Evolutionary conservation across 768 basidiomycete genomes (phyloP).

Genomic region (Lyophyllum decastes): DNA sequence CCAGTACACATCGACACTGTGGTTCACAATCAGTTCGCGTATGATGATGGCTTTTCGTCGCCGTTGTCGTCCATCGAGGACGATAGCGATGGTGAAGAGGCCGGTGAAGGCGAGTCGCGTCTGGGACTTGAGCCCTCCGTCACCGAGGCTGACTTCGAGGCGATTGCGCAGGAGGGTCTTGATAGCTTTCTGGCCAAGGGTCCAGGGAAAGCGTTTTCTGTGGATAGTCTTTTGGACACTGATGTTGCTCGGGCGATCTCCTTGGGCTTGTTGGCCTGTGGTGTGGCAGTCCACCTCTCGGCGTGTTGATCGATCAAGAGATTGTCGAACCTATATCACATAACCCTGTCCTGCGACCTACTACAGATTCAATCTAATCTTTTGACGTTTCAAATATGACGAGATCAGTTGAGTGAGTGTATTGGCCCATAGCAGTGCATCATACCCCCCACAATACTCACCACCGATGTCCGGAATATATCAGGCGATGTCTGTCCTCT

Average conservation of each 20-base stretch:
- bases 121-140: slow-evolving; percentile 4
- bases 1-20: neutral
- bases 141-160: slow-evolving; percentile 18
- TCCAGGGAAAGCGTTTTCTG: slow-evolving; percentile 15
- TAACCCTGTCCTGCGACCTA: no score
- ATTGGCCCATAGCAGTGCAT: no score
- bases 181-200: slow-evolving; percentile 14
- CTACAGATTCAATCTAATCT: no score
- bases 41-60: slow-evolving; percentile 1
- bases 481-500: no score
- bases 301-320: neutral
- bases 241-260: slow-evolving; percentile 27
- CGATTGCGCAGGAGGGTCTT: slow-evolving; percentile 18
- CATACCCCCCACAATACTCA: no score
- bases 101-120: slow-evolving; percentile 20
- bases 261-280: slow-evolving; percentile 22
- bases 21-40: neutral
- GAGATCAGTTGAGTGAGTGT: no score
- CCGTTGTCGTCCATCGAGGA: slow-evolving; percentile 13
- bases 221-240: slow-evolving; percentile 21
- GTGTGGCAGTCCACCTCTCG: slow-evolving; percentile 17
- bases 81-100: neutral
- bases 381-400: no score
- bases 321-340: no score
- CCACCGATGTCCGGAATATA: no score